Evolutionary conservation across 2,329 filamentous ascomycete species (phyloP), one percentile per base, ranked within the genome.

Genomic region (Leptographium flavum): DNA sequence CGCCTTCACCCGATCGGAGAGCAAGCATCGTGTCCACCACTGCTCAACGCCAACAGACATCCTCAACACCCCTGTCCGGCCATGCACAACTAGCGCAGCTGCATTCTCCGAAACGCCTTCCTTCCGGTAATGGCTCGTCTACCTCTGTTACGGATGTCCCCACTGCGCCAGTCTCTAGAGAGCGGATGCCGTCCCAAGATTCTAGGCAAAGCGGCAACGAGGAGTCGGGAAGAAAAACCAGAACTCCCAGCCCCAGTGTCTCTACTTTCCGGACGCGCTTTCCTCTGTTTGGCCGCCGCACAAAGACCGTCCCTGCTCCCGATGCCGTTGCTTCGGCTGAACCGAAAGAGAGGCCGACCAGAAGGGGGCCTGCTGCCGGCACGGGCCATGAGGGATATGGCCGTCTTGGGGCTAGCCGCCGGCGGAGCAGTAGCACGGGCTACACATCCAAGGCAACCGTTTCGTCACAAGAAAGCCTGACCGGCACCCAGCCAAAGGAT

Each of bases 371-470:
- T 21, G 77, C 74, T 15, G 90, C 90, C 35, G 90, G 90, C n/a
- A 96, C 90, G 32, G 90, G 90, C 0, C 87, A 96, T 56, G 90
- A 96, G 64, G 83, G 83, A 1, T 88, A 90, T 55, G 82, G 82
- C 1, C 74, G 73, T 46, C 68, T 85, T 46, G 77, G 79, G 3
- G 65, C 70, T 55, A 67, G 27, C 19, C 74, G 79, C 47, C 73
- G 81, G 27, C 74, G 81, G 45, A 86, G 79, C 55, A 75, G 72
- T 48, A 80, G 75, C 54, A 64, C 68, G 19, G 63, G 69, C 8
- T 73, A 68, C 49, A 53, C 65, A 22, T 58, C 60, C 3, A 66
- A 66, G n/a, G 69, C 64, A 23, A 65, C 61, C 19, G 61, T 65
- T 43, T 63, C 67, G 5, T 74, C 73, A 0, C 70, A 72, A 47